Evolutionary conservation across 176 grass and related monocot genomes (phyloP), one percentile per base, ranked within the genome.

Genomic region (Stipa capillata): DNA sequence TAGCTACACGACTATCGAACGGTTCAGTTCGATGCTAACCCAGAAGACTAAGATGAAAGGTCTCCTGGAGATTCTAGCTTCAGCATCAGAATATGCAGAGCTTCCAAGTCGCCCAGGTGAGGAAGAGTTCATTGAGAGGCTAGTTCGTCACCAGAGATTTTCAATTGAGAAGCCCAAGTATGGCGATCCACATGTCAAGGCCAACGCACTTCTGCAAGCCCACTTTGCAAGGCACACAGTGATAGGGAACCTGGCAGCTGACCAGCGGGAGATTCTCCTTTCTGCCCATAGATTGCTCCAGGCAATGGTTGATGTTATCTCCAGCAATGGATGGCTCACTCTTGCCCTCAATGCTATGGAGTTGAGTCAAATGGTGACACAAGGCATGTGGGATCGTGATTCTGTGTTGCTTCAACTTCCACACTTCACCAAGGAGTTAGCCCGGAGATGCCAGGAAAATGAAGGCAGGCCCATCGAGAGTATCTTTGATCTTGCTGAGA

Each of bases 271-370:
- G 64, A 91, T 97, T 18, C 89, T 97, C 4, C 91, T 94, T 45
- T 92, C 89, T 40, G 89, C 95, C 36, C 95, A 97, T 72, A 80
- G 95, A 28, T 78, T 97, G 76, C 88, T 97, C 27, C 95, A 94
- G 77, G 95, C 95, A 25, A 97, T 97, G 95, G 95, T 97, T 78
- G 95, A 97, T 90, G 95, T 94, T 48, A 94, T 97, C 69, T 94
- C 95, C 4, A 94, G 91, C 76, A 97, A 94, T 48, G 92, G 95
- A 57, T 97, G 92, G 89, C 87, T 97, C 35, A 92, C 74, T 49
- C 87, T 97, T 45, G 95, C 95, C 68, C 82, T 97, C 59, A 94
- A 88, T 45, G 76, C 95, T 11, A 97, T 97, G 95, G 95, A 97
- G 85, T 20, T 94, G 60, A 90, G 92, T 65, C 95, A 97, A 65